phyloP scores from a whole-genome alignment of 2,329 filamentous ascomycete species.

The Paecilomyces variotii region DNA sequence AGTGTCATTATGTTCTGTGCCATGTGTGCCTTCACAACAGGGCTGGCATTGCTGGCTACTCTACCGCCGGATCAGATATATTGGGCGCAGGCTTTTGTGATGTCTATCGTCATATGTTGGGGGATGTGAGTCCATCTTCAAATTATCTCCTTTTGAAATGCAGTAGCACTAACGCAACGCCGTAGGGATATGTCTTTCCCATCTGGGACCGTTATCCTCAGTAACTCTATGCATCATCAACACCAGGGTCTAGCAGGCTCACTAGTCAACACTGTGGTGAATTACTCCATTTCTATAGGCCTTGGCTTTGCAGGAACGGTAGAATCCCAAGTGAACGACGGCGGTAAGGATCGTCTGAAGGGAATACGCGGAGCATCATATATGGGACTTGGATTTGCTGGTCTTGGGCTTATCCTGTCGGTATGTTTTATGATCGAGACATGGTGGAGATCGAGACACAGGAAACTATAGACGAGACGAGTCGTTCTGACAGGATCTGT shows the following conservation, averaged over 20 bases:
- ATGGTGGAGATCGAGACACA: neutral
- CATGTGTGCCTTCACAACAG: conserved; percentile 23
- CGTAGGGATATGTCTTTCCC: conserved; percentile 37
- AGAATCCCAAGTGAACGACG: conserved; percentile 28
- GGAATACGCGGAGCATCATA: conserved; percentile 34
- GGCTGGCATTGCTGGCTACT: conserved; percentile 33
- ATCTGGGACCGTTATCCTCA: conserved; percentile 31
- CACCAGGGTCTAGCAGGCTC: conserved; percentile 35
- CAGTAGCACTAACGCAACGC: neutral
- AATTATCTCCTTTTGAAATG: neutral
- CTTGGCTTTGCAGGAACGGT: conserved; percentile 1
- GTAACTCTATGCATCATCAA: conserved; percentile 24
- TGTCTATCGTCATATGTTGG: conserved; percentile 20
- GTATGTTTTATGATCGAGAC: conserved; percentile 11
- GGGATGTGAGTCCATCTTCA: conserved; percentile 18
- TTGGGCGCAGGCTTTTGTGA: conserved; percentile 32
- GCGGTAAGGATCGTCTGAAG: conserved; percentile 20
- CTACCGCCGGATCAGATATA: conserved; percentile 34
- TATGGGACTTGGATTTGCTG: conserved; percentile 26
- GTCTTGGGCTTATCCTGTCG: conserved; percentile 12
- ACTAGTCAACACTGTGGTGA: conserved; percentile 32
- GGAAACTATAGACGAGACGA: neutral
- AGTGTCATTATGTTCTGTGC: conserved; percentile 30
- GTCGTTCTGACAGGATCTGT: neutral
- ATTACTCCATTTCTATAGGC: conserved; percentile 27